phyloP scores from a whole-genome alignment of 23 red algal genomes.

The Gracilariopsis chorda region DNA sequence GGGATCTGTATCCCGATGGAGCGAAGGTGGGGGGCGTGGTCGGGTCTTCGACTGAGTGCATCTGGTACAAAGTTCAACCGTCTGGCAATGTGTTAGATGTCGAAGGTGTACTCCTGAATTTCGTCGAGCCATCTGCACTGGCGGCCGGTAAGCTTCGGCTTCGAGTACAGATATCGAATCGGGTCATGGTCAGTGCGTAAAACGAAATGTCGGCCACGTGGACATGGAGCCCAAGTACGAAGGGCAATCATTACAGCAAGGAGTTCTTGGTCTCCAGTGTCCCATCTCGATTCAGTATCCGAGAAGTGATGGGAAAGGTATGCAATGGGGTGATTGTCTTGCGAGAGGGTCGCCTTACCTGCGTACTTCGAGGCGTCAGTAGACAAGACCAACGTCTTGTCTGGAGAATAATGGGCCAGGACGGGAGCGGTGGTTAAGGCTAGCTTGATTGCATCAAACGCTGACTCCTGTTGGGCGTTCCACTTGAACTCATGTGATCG shows the following conservation, averaged over 20 bases:
- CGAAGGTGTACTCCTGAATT: too few relatives aligned
- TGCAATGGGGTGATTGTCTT: neutral
- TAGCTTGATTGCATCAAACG: too few relatives aligned
- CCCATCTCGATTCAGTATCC: neutral
- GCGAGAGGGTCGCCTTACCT: neutral
- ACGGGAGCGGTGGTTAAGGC: neutral
- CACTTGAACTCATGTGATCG: too few relatives aligned
- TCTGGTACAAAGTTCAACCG: neutral
- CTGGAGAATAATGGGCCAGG: neutral
- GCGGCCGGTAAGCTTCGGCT: neutral
- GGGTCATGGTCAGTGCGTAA: neutral
- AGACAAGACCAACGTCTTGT: neutral
- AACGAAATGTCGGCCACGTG: neutral
- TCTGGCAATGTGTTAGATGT: neutral
- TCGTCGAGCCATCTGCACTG: neutral
- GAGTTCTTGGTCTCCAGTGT: neutral
- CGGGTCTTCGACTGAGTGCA: neutral
- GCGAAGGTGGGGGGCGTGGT: neutral
- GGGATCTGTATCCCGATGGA: neutral
- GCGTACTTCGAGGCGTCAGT: slow-evolving; percentile 4
- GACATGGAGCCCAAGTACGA: neutral
- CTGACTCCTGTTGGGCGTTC: too few relatives aligned
- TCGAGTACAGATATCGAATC: neutral
- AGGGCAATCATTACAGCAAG: neutral
- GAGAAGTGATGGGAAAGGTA: neutral